Base-by-base conservation (phyloP, 371 early-diverging fungal species). In the Encephalitozoon hellem region DNA sequence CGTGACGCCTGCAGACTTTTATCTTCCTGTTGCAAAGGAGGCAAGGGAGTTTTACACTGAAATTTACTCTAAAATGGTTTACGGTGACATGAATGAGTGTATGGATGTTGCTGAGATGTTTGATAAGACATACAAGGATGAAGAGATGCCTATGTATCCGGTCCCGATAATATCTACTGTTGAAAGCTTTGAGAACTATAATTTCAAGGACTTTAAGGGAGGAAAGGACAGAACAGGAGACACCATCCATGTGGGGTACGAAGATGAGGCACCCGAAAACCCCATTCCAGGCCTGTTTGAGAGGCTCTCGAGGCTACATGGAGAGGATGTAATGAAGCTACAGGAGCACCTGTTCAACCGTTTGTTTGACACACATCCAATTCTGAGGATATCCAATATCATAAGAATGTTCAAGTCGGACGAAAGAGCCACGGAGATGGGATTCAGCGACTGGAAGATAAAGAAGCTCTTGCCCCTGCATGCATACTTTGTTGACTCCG, bases 401-500 rank as follows among this genome's bases (percentile, higher is more conserved):
- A 67, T 45, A 41, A 32, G 34, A 15, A 67, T 67, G 67, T 67
- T 59, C 21, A 38, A 34, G 18, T 30, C 38, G 18, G 59, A 67
- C n/a, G 45, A 67, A 28, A 51, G 51, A 42, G 49, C 30, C 5
- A 15, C 51, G n/a, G 67, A 45, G 18, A 32, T 47, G 21, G 67
- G 42, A 15, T 67, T 45, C 51, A 67, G 67, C 45, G 42, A 67
- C 45, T 47, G 51, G 28, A 73, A 49, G 26, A 26, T 77, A 18
- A 84, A 83, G 69, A 66, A 70, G n/a, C 51, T 76, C 42, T 38
- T 83, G n/a, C 72, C 76, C 15, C 18, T 79, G 11, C 59, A 74
- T 67, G 73, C 77, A 41, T 85, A 81, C 66, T 79, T 67, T 12
- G 67, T 65, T 69, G 51, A 53, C 5, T 68, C 73, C 42, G 85